Evolutionary conservation across 441 rosid species (phyloP).

Genomic region (Brassica balearica): DNA sequence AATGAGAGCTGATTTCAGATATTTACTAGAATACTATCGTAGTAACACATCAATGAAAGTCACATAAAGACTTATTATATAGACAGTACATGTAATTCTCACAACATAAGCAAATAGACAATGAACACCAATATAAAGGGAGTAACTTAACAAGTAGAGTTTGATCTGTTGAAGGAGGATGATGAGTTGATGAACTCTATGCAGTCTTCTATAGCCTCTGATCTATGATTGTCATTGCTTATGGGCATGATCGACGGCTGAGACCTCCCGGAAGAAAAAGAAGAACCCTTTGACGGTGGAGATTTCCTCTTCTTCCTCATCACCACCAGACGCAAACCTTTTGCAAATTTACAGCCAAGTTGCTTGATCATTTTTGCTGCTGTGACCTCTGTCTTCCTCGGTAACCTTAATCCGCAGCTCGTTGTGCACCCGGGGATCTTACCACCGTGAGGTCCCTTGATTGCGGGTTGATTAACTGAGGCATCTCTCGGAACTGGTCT

Average conservation of each 20-base stretch:
- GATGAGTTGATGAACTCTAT: conserved; percentile 82
- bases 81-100: conserved; percentile 7
- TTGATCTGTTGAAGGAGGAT: conserved; percentile 65
- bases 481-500: conserved; percentile 42
- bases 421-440: conserved; percentile 43
- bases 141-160: conserved; percentile 44
- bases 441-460: conserved; percentile 39
- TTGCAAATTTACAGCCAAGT: conserved; percentile 55
- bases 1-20: background rate
- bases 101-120: background rate
- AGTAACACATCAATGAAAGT: conserved; percentile 7
- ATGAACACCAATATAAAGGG: background rate
- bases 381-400: conserved; percentile 47
- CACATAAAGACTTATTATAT: conserved; percentile 6
- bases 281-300: conserved; percentile 49
- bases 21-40: background rate
- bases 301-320: conserved; percentile 44
- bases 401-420: conserved; percentile 57
- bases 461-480: conserved; percentile 26
- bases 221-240: conserved; percentile 55
- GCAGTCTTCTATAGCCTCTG: conserved; percentile 78
- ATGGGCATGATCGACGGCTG: conserved; percentile 52
- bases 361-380: conserved; percentile 57
- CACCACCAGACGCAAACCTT: conserved; percentile 51
- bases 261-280: conserved; percentile 46